Evolutionary conservation across 768 basidiomycete genomes (phyloP).

Genomic region (Stropharia rugosoannulata): DNA sequence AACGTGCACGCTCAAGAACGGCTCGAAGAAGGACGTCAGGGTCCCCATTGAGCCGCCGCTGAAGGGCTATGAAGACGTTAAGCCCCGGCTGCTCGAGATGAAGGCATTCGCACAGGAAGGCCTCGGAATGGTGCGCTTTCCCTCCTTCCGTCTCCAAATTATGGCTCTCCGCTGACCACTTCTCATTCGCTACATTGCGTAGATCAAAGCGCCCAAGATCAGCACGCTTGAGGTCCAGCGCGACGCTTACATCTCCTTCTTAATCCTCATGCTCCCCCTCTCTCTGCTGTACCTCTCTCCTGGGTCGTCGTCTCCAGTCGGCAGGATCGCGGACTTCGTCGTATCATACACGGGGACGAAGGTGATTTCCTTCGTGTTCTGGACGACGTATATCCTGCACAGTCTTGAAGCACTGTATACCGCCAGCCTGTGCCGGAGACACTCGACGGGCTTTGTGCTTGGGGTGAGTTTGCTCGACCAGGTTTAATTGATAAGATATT

Average conservation of each 20-base stretch:
- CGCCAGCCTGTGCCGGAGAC: constrained; percentile 44
- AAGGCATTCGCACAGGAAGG: constrained; percentile 78
- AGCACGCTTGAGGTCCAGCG: constrained; percentile 50
- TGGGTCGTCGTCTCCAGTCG: constrained; percentile 26
- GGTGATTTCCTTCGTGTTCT: constrained; percentile 30
- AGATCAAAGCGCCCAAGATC: constrained; percentile 68
- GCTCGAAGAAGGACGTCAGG: constrained; percentile 44
- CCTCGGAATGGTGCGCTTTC: constrained; percentile 67
- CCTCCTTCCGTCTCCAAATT: background rate
- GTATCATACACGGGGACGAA: constrained; percentile 28
- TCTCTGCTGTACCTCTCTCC: constrained; percentile 30
- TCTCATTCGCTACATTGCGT: background rate
- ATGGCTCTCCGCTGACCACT: background rate
- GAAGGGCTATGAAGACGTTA: constrained; percentile 76
- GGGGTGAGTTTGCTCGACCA: constrained; percentile 27
- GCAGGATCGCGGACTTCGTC: constrained; percentile 31
- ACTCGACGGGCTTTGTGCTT: constrained; percentile 42
- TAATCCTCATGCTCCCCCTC: constrained; percentile 19
- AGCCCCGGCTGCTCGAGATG: constrained; percentile 77
- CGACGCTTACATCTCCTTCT: constrained; percentile 19
- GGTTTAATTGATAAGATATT: background rate
- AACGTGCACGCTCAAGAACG: constrained; percentile 54
- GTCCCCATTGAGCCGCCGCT: constrained; percentile 74
- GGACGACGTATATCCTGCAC: constrained; percentile 37
- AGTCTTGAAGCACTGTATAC: constrained; percentile 48